Evolutionary conservation across 2,329 filamentous ascomycete genomes (phyloP).

Genomic region (Nemania diffusa): DNA sequence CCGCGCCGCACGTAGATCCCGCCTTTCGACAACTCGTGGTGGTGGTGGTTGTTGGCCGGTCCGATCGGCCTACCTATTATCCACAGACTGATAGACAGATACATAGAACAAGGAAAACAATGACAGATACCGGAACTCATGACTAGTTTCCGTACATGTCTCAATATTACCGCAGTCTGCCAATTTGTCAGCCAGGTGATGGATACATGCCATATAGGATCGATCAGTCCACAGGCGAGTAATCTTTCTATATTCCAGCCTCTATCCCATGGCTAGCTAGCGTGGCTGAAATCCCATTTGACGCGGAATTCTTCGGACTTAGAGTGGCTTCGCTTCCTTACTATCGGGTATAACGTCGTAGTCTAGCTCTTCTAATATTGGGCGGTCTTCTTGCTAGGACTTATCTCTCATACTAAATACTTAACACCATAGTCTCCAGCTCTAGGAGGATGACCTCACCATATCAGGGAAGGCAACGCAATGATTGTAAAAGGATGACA

Average conservation of each 20-base stretch:
- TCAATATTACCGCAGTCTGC: neutral
- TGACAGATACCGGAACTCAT: slow-evolving; percentile 7
- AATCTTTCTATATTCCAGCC: neutral
- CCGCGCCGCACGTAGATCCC: slow-evolving; percentile 11
- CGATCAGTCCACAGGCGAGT: neutral
- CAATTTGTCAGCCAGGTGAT: slow-evolving; percentile 11
- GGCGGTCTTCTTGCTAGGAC: neutral
- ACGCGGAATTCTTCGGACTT: neutral
- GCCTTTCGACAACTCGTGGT: neutral
- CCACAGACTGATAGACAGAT: neutral
- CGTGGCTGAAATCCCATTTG: neutral
- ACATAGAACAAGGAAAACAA: neutral
- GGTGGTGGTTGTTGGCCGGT: neutral
- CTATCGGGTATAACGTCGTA: neutral
- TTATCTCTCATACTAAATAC: neutral
- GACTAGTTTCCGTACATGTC: neutral
- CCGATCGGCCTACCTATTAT: neutral
- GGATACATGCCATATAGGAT: neutral
- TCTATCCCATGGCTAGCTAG: neutral
- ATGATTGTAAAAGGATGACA: neutral
- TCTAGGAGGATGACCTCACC: neutral
- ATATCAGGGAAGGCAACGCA: neutral
- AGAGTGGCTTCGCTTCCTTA: neutral
- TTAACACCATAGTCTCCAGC: neutral
- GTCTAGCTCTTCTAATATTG: neutral